Evolutionary conservation across 2,329 filamentous ascomycete species (phyloP).

Genomic region (Ilyonectria mors-panacis): DNA sequence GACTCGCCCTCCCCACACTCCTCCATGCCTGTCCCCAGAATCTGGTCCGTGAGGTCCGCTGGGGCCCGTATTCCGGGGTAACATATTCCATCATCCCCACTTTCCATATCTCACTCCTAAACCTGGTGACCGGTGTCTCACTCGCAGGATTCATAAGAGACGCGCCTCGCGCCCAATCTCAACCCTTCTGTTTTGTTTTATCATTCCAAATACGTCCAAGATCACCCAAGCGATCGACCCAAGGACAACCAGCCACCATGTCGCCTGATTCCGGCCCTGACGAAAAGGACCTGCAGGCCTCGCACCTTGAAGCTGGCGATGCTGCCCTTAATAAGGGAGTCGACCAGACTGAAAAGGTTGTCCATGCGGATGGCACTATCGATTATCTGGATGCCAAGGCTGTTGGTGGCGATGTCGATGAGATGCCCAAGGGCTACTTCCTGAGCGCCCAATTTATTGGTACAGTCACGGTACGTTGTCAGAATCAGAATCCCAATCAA

Average conservation of each 20-base stretch:
- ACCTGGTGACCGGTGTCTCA: background rate
- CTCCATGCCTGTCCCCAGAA: conserved; percentile 12
- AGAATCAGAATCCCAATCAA: no score
- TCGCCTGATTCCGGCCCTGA: conserved; percentile 9
- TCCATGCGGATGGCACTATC: conserved; percentile 58
- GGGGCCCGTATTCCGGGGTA: conserved; percentile 25
- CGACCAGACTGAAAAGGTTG: conserved; percentile 46
- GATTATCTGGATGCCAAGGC: conserved; percentile 59
- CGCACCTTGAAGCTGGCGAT: conserved; percentile 23
- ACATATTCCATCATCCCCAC: conserved; percentile 22
- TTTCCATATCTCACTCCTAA: background rate
- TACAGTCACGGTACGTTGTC: conserved; percentile 51
- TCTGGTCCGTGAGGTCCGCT: background rate
- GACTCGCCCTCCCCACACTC: conserved; percentile 6
- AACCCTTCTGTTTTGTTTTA: background rate
- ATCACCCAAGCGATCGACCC: background rate
- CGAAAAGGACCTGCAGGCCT: conserved; percentile 19
- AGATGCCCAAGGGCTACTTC: conserved; percentile 60
- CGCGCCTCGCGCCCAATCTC: background rate
- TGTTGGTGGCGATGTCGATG: conserved; percentile 57
- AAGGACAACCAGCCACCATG: conserved; percentile 10
- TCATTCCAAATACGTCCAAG: background rate
- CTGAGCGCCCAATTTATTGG: conserved; percentile 57
- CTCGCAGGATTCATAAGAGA: background rate
- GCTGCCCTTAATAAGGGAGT: conserved; percentile 4